A percentile compares a stretch with the other conserved stretches of the same genome.
Conservation (phyloP, 2,329 filamentous ascomycete species). For the Cladosporium colombiae region DNA sequence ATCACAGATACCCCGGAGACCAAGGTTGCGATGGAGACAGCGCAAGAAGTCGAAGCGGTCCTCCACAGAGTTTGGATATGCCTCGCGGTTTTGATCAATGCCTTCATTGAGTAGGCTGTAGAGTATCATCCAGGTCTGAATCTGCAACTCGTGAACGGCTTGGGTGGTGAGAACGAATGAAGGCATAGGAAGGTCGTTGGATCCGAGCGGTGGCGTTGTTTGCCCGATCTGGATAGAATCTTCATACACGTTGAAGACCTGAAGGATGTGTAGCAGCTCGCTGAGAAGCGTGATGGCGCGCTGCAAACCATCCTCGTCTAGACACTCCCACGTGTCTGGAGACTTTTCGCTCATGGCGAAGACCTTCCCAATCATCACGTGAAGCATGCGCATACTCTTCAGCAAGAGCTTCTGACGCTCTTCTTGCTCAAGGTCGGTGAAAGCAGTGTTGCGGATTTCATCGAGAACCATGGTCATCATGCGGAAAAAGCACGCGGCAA, state of each 20-base stretch:
- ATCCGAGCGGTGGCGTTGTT: conserved; percentile 60
- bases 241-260: conserved; percentile 78
- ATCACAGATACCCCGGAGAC: conserved; percentile 82
- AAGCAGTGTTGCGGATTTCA: conserved; percentile 64
- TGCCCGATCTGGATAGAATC: conserved; percentile 83
- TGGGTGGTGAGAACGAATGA: conserved; percentile 31
- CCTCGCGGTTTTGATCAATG: conserved; percentile 64
- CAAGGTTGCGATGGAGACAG: conserved; percentile 79
- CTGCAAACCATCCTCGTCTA: conserved; percentile 76
- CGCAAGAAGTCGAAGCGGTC: conserved; percentile 78
- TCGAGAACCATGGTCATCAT: conserved; percentile 74
- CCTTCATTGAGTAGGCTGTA: conserved; percentile 79
- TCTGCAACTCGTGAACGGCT: conserved; percentile 78
- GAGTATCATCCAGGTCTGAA: conserved; percentile 83
- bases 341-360: conserved; percentile 67
- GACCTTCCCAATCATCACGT: conserved; percentile 72
- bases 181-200: conserved; percentile 42
- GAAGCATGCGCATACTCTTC: conserved; percentile 74
- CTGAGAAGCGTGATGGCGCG: conserved; percentile 71
- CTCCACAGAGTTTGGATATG: conserved; percentile 67
- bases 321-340: conserved; percentile 75
- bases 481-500: conserved; percentile 81
- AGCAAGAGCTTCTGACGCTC: conserved; percentile 72
- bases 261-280: conserved; percentile 71
- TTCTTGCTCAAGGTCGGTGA: conserved; percentile 56